Conservation (phyloP, 1,284 basidiomycete species). For the Fomitopsis pinicola region DNA sequence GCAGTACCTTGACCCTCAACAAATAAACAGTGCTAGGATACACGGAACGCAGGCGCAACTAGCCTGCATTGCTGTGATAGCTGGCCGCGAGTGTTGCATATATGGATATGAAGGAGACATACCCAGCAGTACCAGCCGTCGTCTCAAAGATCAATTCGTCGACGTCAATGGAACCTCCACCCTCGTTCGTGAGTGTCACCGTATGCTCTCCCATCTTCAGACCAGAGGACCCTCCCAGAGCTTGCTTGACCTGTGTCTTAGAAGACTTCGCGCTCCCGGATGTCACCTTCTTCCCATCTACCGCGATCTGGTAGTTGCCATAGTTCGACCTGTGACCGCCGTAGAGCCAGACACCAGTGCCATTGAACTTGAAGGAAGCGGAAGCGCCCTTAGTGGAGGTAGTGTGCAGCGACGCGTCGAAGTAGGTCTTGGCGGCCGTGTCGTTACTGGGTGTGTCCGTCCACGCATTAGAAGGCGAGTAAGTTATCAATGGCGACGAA, state of each 20-base stretch:
- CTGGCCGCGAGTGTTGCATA: not conserved
- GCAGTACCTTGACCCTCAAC: too few relatives aligned
- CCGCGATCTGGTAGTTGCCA: conserved; percentile 40
- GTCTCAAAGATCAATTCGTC: conserved; percentile 43
- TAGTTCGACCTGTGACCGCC: conserved; percentile 44
- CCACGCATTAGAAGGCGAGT: conserved; percentile 27
- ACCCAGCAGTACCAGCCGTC: conserved; percentile 35
- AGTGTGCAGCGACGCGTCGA: conserved; percentile 20
- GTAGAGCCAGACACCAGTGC: conserved; percentile 50
- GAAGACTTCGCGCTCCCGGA: conserved; percentile 31
- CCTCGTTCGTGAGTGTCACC: conserved; percentile 40
- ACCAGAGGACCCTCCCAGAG: conserved; percentile 38
- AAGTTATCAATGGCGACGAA: conserved; percentile 27
- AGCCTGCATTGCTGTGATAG: not conserved
- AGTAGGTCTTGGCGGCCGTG: conserved; percentile 16
- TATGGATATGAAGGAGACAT: conserved; percentile 13
- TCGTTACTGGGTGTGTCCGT: conserved; percentile 20
- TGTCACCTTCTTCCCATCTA: conserved; percentile 40
- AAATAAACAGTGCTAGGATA: not conserved
- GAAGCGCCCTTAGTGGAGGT: conserved; percentile 21
- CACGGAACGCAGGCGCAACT: not conserved
- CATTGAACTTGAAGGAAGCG: conserved; percentile 28
- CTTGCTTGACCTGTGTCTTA: conserved; percentile 30
- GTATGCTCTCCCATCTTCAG: conserved; percentile 42
- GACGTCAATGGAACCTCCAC: conserved; percentile 41